Evolutionary conservation across 805 yeast species (phyloP), one percentile per base, ranked within the genome.

Genomic region (Ogataea pilisensis): DNA sequence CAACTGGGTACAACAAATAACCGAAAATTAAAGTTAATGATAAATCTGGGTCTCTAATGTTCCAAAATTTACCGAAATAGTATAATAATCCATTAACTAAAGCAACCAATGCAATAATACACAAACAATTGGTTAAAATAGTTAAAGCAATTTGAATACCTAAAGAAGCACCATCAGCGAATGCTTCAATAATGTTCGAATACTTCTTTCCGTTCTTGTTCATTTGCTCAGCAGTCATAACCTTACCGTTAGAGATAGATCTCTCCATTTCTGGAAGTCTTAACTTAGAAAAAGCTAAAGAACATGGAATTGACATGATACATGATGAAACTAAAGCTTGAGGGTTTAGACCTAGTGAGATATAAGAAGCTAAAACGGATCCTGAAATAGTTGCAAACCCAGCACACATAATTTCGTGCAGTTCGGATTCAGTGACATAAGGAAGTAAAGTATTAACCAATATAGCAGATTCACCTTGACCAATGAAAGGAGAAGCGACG

Each of bases 331-430:
- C 76, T 53, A 79, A 66, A 5, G 82, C 82, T 49, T 76, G 80
- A 2, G 84, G 68, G 49, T 75, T 76, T 49, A 79, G 69, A 26
- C 85, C 85, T 57, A 78, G 65, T 4, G 81, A 79, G 44, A 79
- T 75, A 56, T 79, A 78, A 8, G 82, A 73, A 3, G 78, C 82
- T 50, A 78, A 66, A 21, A 78, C 82, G 4, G 82, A 74, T 19
- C 85, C 85, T 3, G 82, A 72, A 46, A 78, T 78, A 37, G 85
- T 78, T 13, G 82, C 74, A 54, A 79, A 78, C 6, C 83, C 84
- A 22, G 82, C 74, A 37, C 75, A 63, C 79, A 78, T 71, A 51
- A 78, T 68, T 57, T 76, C 82, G 56, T 78, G 83, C 43, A 78
- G 64, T 57, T 79, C 85, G 11, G 82, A 80, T 42, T 65, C 68